Conservation (phyloP, 78 protist species). For the Pelomyxa schiedti region DNA sequence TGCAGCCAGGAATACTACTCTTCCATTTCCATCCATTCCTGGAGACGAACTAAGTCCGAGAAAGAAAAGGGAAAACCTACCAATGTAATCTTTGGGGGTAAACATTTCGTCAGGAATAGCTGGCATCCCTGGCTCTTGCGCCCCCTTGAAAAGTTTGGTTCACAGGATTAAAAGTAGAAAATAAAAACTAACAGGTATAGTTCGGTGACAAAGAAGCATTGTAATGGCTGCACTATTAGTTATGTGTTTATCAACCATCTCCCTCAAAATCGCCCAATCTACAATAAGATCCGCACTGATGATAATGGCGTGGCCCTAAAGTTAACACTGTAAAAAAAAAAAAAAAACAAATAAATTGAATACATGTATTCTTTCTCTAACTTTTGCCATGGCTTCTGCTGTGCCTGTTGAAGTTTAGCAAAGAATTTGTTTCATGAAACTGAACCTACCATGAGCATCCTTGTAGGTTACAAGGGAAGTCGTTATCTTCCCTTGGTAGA, state of each 20-base stretch:
- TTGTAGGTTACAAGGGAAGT: conserved; percentile 34
- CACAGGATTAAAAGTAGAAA: no score
- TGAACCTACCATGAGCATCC: conserved; percentile 47
- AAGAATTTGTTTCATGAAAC: conserved; percentile 40
- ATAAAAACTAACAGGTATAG: no score
- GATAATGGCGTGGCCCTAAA: conserved; percentile 38
- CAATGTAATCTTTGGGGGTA: no score
- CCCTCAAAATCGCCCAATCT: conserved; percentile 40
- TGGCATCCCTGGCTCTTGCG: no score
- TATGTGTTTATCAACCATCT: conserved; percentile 58
- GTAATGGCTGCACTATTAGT: conserved; percentile 46
- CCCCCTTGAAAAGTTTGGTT: no score
- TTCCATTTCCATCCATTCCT: conserved; percentile 29
- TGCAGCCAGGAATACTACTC: conserved; percentile 23
- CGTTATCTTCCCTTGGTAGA: conserved; percentile 38
- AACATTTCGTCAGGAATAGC: no score
- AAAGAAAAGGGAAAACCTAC: no score
- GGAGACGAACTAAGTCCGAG: no score
- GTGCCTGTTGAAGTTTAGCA: conserved; percentile 34
- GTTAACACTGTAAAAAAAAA: no score
- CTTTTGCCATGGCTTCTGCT: neutral
- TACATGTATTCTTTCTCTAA: no score
- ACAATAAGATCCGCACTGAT: conserved; percentile 53
- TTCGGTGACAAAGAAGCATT: conserved; percentile 31
- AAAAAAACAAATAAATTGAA: no score